Evolutionary conservation across 495 filamentous ascomycete genomes (phyloP), one percentile per base, ranked within the genome.

Genomic region (Diplogelasinospora grovesii): DNA sequence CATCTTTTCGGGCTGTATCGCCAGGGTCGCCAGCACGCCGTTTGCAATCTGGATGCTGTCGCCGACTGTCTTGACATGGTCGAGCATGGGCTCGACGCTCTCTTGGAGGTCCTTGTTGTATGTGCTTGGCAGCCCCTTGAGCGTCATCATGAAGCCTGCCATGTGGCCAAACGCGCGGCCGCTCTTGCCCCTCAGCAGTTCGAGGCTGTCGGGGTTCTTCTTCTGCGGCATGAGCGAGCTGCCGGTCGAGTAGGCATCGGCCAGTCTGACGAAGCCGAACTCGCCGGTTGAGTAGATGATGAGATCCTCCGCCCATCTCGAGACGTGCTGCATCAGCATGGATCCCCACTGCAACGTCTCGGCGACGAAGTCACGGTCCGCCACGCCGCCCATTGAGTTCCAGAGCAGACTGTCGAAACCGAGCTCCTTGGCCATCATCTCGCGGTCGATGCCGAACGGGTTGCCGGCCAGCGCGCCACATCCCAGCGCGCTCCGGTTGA

Each of bases 61-160:
- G 32, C 71, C 73, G 35, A 94, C 78, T 8, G 89, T 95, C 68
- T 89, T 88, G 60, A 93, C 75, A 57, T 82, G 80, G 64, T 95
- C 86, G 20, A 97, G 75, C 60, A 97, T 74, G 28, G 85, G 83
- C 69, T 95, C 86, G 46, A 87, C 80, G 43, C 78, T 82, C 66
- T 96, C 90, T 64, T 97, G 90, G 11, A 95, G 69, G 57, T 95
- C 86, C 69, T 95, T 94, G 70, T 96, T 94, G 71, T 95, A 96
- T 5, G 87, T 93, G 18, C 79, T 84, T 2, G 90, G 88, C 15
- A 95, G 72, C 23, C 84, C 84, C 70, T 97, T 96, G 57, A 86
- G 78, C 10, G 82, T 92, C 61, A 75, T 78, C 79, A 87, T 90
- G 50, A 96, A 70, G 23, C 90, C 90, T 6, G 85, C 75, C 82